Conservation (phyloP, 2,329 filamentous ascomycete species). For the Rhynchosporium agropyri region DNA sequence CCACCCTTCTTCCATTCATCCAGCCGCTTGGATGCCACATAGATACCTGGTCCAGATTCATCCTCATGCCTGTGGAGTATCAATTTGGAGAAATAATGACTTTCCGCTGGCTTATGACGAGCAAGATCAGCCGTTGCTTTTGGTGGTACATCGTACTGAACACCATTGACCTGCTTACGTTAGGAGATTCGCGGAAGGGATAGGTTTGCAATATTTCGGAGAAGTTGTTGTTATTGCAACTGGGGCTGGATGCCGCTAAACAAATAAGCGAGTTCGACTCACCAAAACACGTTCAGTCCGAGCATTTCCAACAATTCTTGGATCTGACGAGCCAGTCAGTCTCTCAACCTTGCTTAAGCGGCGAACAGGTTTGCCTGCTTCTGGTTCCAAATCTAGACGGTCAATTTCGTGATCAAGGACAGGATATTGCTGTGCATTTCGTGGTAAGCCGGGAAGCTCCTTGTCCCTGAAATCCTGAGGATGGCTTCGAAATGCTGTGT, state of each 20-base stretch:
- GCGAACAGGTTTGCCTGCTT: slow-evolving; percentile 34
- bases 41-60: slow-evolving; percentile 56
- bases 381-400: slow-evolving; percentile 25
- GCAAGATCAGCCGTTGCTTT: slow-evolving; percentile 23
- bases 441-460: slow-evolving; percentile 31
- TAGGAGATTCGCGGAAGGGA: not conserved
- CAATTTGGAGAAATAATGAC: slow-evolving; percentile 39
- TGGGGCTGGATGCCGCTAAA: not conserved
- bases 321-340: slow-evolving; percentile 34
- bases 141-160: slow-evolving; percentile 31
- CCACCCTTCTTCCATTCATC: slow-evolving; percentile 75
- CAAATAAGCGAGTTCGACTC: not conserved
- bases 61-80: slow-evolving; percentile 39
- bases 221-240: not conserved
- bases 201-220: not conserved
- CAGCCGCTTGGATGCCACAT: slow-evolving; percentile 61
- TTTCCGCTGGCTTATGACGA: slow-evolving; percentile 24
- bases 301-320: slow-evolving; percentile 26
- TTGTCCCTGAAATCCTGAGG: slow-evolving; percentile 30
- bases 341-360: slow-evolving; percentile 39
- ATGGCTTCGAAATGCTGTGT: slow-evolving; percentile 29
- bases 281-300: slow-evolving; percentile 32
- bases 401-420: slow-evolving; percentile 16
- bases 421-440: slow-evolving; percentile 17
- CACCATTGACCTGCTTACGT: slow-evolving; percentile 30